Evolutionary conservation across 495 filamentous ascomycete genomes (phyloP), one percentile per base, ranked within the genome.

Genomic region (Oleoguttula mirabilis): DNA sequence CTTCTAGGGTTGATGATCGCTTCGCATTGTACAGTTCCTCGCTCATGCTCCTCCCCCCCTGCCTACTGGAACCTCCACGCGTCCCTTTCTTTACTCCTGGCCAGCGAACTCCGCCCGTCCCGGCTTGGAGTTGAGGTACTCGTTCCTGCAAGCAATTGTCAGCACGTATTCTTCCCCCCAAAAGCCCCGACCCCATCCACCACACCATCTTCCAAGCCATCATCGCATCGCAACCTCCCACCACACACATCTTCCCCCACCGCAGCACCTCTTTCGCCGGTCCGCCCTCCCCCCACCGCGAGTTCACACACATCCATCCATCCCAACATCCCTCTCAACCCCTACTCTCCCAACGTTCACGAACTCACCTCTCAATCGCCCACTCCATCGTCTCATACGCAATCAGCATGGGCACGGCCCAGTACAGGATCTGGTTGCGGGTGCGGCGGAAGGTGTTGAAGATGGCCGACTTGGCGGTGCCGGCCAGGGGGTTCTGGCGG

Each of bases 61-160:
- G n/a, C n/a, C n/a, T n/a, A n/a, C n/a, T n/a, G n/a, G n/a, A n/a
- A n/a, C n/a, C n/a, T n/a, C n/a, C n/a, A n/a, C n/a, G n/a, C n/a
- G n/a, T n/a, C n/a, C n/a, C n/a, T n/a, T n/a, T n/a, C n/a, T n/a
- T n/a, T n/a, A n/a, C n/a, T n/a, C n/a, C n/a, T n/a, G n/a, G n/a
- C n/a, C n/a, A n/a, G n/a, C n/a, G n/a, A n/a, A n/a, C n/a, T n/a
- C n/a, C n/a, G 58, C 73, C 47, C 84, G 82, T 32, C 87, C 87
- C 31, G 72, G 70, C 75, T 94, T 94, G 56, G 83, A 90, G 73
- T 92, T 90, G 53, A 90, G 70, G 68, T 79, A 90, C 57, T 92
- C 73, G 69, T 94, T 94, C 62, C 87, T 93, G 52, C 3, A 36
- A 24, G 52, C 50, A 19, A 35, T 56, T 32, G 38, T 35, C 45